Evolutionary conservation across 257 asterid genomes (phyloP).

Genomic region (Lycium ferocissimum): DNA sequence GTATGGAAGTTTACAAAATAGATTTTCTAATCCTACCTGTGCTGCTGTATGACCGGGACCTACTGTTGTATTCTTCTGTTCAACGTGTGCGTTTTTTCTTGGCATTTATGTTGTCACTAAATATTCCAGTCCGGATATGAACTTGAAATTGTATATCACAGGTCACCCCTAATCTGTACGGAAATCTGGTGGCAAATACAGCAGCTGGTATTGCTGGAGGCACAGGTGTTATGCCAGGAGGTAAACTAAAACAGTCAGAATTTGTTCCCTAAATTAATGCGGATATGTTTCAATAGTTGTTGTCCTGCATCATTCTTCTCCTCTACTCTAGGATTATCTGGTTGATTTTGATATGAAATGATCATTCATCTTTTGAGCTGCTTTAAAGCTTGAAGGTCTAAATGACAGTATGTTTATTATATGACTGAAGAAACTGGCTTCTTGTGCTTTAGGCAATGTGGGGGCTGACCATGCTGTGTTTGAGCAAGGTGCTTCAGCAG

Average conservation of each 20-base stretch:
- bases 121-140: slow-evolving; percentile 7
- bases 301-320: background rate
- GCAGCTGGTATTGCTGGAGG: slow-evolving; percentile 99
- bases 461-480: slow-evolving; percentile 94
- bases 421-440: slow-evolving; percentile 13
- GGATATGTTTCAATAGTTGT: background rate
- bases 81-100: background rate
- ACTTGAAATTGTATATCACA: slow-evolving; percentile 41
- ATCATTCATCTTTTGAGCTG: slow-evolving; percentile 20
- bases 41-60: background rate
- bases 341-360: background rate
- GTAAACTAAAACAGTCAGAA: slow-evolving; percentile 42
- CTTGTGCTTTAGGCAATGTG: slow-evolving; percentile 67
- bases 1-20: background rate
- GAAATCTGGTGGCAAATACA: slow-evolving; percentile 84
- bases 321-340: background rate
- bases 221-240: slow-evolving; percentile 98
- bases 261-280: background rate
- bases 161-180: slow-evolving; percentile 98
- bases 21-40: background rate
- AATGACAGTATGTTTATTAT: background rate
- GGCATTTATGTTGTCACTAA: background rate
- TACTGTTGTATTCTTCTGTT: background rate
- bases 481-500: slow-evolving; percentile 99
- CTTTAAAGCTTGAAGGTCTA: background rate